Base-by-base conservation (phyloP, 2,329 filamentous ascomycete genomes). In the Rugonectria rugulosa region DNA sequence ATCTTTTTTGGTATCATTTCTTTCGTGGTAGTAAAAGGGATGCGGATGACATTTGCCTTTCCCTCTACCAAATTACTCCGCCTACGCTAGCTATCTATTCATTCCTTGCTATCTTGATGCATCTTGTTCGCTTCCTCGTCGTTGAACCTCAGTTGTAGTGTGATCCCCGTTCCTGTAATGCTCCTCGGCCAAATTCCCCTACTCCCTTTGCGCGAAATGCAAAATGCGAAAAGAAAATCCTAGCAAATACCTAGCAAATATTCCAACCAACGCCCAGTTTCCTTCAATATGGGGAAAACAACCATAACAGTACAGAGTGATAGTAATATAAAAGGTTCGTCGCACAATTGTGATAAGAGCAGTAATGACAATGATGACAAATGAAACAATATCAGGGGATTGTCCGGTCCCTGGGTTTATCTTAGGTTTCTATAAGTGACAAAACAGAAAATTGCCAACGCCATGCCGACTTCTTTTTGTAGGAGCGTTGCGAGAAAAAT, bases 401-500 rank as follows among this genome's bases (percentile, higher is more conserved):
- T 24, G 5, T 53, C 4, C 31, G 20, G 51, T 23, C 56, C 62
- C 62, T 50, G 34, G 43, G 20, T n/a, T 47, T 60, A 58, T 65
- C 61, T 32, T 66, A 57, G 24, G 53, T 59, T 45, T 63, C 48
- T 50, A 58, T 17, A 17, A 32, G 19, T 36, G 14, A 36, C 5
- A 24, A 23, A 10, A 26, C 49, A 46, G 36, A 58, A 40, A 55
- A 38, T 24, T 61, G 48, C 43, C 38, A 51, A 66, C 64, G 63
- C 65, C 65, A 43, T 55, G 58, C 63, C 63, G 26, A 60, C 45
- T 59, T 61, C 53, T 58, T 64, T 59, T 53, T 65, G 63, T 53
- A 40, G 43, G 57, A 62, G 37, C 58, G 56, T 42, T 60, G 53
- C 42, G 45, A 23, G n/a, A n/a, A 24, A 12, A 51, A 63, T 56